phyloP scores from a whole-genome alignment of 495 filamentous ascomycete species.

The Bacidia gigantensis region DNA sequence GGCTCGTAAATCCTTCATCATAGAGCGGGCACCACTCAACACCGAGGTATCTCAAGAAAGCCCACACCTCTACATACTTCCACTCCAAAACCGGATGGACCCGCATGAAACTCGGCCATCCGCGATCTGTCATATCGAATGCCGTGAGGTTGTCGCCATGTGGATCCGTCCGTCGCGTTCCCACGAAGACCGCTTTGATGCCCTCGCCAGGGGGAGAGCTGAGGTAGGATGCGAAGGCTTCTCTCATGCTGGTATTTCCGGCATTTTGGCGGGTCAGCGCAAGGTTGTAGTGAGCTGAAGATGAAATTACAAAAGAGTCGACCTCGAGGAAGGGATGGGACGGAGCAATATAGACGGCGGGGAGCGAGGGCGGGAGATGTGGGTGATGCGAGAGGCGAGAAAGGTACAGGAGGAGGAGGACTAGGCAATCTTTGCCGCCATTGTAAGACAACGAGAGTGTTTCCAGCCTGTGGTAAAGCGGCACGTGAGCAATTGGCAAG shows the following conservation, averaged over 20 bases:
- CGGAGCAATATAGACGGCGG: constrained; percentile 79
- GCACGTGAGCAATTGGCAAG: neutral
- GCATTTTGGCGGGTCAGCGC: constrained; percentile 58
- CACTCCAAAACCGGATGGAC: constrained; percentile 93
- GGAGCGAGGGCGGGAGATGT: constrained; percentile 35
- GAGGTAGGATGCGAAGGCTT: constrained; percentile 68
- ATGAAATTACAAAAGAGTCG: constrained; percentile 62
- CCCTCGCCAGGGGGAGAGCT: constrained; percentile 30
- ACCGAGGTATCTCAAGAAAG: constrained; percentile 69
- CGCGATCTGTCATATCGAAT: constrained; percentile 77
- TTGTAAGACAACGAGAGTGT: constrained; percentile 90
- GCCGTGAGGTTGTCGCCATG: constrained; percentile 63
- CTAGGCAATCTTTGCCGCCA: constrained; percentile 94
- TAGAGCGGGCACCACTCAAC: constrained; percentile 79
- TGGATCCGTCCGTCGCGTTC: constrained; percentile 82
- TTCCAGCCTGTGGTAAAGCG: constrained; percentile 40
- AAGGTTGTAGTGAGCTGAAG: constrained; percentile 55
- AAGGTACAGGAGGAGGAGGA: constrained; percentile 81
- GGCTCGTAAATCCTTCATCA: constrained; percentile 69
- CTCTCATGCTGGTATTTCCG: constrained; percentile 51
- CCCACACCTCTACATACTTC: constrained; percentile 94
- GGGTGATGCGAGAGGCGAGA: constrained; percentile 41
- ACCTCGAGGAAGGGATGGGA: constrained; percentile 70
- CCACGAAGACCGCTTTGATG: constrained; percentile 80
- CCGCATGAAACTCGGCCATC: constrained; percentile 87